phyloP scores from a whole-genome alignment of 2,329 filamentous ascomycete genomes.

The Colletotrichum nymphaeae region DNA sequence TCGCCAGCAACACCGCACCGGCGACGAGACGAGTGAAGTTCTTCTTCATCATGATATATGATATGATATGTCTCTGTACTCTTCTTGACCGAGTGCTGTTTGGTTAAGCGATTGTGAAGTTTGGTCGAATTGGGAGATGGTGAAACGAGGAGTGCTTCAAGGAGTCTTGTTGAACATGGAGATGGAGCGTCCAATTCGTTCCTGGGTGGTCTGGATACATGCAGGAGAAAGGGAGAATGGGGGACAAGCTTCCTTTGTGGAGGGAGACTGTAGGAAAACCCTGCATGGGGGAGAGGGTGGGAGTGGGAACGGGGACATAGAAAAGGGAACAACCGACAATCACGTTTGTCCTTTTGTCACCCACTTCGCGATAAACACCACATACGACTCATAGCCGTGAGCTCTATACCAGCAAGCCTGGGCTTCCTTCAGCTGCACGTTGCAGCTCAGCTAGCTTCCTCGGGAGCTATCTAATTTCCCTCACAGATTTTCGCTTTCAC shows the following conservation, averaged over 20 bases:
- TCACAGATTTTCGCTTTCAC: conserved; percentile 3
- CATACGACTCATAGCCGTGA: not conserved
- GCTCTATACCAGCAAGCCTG: not conserved
- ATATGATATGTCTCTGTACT: not conserved
- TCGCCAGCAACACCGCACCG: not conserved
- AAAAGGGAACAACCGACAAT: not conserved
- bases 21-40: not conserved
- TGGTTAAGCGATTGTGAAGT: not conserved
- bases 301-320: conserved; percentile 16
- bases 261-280: not conserved
- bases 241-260: conserved; percentile 14
- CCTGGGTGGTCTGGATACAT: not conserved
- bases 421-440: conserved; percentile 1
- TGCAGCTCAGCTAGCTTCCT: conserved; percentile 3
- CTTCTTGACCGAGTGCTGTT: not conserved
- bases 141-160: conserved; percentile 27
- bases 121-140: conserved; percentile 1
- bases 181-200: conserved; percentile 25
- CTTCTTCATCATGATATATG: conserved; percentile 6
- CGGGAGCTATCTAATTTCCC: not conserved
- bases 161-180: conserved; percentile 10
- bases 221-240: conserved; percentile 13
- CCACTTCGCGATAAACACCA: not conserved
- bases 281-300: conserved; percentile 7
- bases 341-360: not conserved